These are phyloP conservation scores for Globisporangium cystogenes DNA, from an alignment of 352 stramenopile species.

Conservation along the genomic window DNA sequence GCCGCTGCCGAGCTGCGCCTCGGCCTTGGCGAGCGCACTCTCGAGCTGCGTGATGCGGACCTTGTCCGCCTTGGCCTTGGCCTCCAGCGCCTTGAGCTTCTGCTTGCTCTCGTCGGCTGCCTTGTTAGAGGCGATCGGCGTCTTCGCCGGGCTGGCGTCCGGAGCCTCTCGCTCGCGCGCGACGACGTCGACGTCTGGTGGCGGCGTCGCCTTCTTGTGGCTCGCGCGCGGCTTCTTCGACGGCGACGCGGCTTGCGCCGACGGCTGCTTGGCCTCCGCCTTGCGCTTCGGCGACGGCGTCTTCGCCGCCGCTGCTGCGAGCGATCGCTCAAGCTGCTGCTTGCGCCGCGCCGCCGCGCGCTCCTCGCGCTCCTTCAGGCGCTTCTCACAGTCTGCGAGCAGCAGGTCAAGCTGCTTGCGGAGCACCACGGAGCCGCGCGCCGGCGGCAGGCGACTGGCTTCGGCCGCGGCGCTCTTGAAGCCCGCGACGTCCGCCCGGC, in stretches of 20 bases:
- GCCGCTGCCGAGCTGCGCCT: slow-evolving; percentile 22
- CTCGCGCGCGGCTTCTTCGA: slow-evolving; percentile 2
- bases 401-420: slow-evolving; percentile 57
- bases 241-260: not conserved
- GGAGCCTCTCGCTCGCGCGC: slow-evolving; percentile 5
- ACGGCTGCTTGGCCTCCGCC: not conserved
- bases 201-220: slow-evolving; percentile 13
- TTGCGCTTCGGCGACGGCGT: not conserved
- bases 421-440: slow-evolving; percentile 52
- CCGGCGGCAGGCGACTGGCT: slow-evolving; percentile 34
- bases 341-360: slow-evolving; percentile 14
- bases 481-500: slow-evolving; percentile 22
- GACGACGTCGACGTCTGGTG: not conserved
- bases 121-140: slow-evolving; percentile 12
- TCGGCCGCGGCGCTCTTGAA: slow-evolving; percentile 43
- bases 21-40: slow-evolving; percentile 44
- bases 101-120: slow-evolving; percentile 59
- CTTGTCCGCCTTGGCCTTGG: slow-evolving; percentile 55
- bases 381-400: slow-evolving; percentile 34
- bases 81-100: slow-evolving; percentile 68
- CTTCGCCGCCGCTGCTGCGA: slow-evolving; percentile 6
- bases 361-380: slow-evolving; percentile 25
- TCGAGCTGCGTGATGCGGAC: slow-evolving; percentile 81
- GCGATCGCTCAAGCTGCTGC: slow-evolving; percentile 7
- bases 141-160: slow-evolving; percentile 7